Percentiles rank a stretch among this genome's conserved stretches.
Evolutionary conservation across 768 basidiomycete genomes (phyloP).

Genomic region (Candolleomyces aberdarensis): DNA sequence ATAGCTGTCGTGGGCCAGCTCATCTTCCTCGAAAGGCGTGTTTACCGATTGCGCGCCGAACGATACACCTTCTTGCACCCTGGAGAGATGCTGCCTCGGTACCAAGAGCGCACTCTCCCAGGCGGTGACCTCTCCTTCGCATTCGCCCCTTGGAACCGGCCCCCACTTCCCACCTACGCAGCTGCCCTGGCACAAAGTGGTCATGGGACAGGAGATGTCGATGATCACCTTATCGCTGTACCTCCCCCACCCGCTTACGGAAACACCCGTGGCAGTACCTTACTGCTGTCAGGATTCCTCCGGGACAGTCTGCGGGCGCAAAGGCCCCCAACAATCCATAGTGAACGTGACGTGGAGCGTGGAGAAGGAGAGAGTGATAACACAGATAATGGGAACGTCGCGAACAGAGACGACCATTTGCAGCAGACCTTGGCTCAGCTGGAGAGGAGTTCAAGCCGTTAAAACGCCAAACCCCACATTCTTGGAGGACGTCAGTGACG

Average conservation of each 20-base stretch:
- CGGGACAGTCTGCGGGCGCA: constrained; percentile 46
- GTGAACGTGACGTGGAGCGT: constrained; percentile 30
- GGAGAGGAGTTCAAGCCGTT: not conserved
- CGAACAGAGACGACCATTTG: constrained; percentile 45
- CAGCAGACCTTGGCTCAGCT: constrained; percentile 54
- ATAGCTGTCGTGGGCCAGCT: constrained; percentile 49
- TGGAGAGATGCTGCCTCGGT: constrained; percentile 49
- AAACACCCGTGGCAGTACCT: constrained; percentile 64
- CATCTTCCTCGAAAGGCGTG: constrained; percentile 59
- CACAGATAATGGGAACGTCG: constrained; percentile 40
- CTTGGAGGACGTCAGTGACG: not conserved
- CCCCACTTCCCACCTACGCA: constrained; percentile 68
- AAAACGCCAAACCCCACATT: not conserved
- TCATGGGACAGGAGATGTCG: constrained; percentile 71
- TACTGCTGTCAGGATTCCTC: constrained; percentile 54
- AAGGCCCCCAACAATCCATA: constrained; percentile 38
- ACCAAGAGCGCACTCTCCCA: constrained; percentile 22
- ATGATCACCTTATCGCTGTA: constrained; percentile 64
- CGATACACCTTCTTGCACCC: constrained; percentile 58
- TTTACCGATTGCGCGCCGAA: constrained; percentile 67
- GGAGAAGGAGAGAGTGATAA: constrained; percentile 60
- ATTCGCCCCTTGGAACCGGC: constrained; percentile 68
- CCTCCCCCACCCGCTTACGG: constrained; percentile 79
- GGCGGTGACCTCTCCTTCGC: constrained; percentile 31
- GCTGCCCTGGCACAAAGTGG: constrained; percentile 67